Evolutionary conservation across 495 filamentous ascomycete species (phyloP), one percentile per base, ranked within the genome.

Genomic region (Trichoderma erinaceum): DNA sequence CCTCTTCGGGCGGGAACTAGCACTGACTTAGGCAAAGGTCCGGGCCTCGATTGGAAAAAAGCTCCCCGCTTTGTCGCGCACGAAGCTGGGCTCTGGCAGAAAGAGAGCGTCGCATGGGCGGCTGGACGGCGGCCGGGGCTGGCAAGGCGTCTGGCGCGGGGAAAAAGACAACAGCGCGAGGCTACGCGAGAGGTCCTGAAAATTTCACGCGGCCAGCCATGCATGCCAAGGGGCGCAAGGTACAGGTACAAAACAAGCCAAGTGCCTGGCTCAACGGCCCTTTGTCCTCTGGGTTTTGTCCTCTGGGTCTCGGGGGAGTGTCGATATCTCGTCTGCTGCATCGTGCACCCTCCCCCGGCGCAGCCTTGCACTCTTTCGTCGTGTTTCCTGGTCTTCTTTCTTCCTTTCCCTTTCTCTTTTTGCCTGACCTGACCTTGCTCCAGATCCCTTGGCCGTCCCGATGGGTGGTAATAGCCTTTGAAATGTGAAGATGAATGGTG

Each of bases 51-150:
- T 61, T 61, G 56, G 56, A 32, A 29, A 27, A 29, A 25, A 32
- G 56, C 56, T 61, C 56, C 56, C 56, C 56, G 56, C 56, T 61
- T 61, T 61, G 11, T 61, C 56, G 56, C 56, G 56, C 56, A 61
- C 7, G 23, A 32, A 61, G 16, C 29, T 29, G 10, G 23, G 0
- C 7, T 11, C 27, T 32, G n/a, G 50, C 50, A 21, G 50, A 7
- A 10, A 27, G 50, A 21, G 8, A 21, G 50, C 50, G n/a, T 27
- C 25, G 29, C 29, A 25, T 61, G 56, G 29, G 56, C 50, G 56
- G 56, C 56, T 32, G 56, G 56, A 61, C 27, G 10, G 29, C n/a
- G 56, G 29, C 56, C 56, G 25, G 56, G 56, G 56, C 4, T 29
- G 16, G 27, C 56, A 61, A 61, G 56, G 56, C 56, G 56, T 61